Conservation (phyloP, 2,329 filamentous ascomycete species). For the Xylaria sp. region DNA sequence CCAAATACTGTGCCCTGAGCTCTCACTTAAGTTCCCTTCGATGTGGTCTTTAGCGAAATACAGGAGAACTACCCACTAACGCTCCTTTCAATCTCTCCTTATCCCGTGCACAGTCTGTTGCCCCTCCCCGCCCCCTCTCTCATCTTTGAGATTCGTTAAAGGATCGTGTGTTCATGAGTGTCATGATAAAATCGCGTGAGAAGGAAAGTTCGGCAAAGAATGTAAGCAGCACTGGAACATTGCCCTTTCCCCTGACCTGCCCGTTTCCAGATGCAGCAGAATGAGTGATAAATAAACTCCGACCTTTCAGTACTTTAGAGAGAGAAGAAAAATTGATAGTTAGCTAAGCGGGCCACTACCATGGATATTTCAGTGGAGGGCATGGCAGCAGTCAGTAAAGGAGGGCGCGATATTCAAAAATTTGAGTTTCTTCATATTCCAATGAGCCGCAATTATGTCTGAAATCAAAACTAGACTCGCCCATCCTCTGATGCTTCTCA, state of each 20-base stretch:
- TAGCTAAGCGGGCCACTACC: constrained; percentile 26
- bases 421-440: constrained; percentile 4
- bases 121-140: not conserved
- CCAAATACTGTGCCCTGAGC: not conserved
- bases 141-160: constrained; percentile 25
- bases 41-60: constrained; percentile 4
- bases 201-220: constrained; percentile 29
- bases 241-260: not conserved
- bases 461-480: not conserved
- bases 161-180: constrained; percentile 39
- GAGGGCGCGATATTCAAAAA: constrained; percentile 23
- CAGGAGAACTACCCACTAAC: not conserved
- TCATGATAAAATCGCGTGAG: constrained; percentile 28
- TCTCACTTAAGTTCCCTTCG: not conserved
- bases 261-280: not conserved
- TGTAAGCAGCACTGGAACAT: constrained; percentile 21
- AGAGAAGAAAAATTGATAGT: constrained; percentile 18
- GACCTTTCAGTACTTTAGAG: constrained; percentile 10
- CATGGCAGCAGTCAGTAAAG: constrained; percentile 19
- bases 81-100: not conserved
- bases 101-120: not conserved
- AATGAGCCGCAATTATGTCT: not conserved
- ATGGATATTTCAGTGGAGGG: not conserved
- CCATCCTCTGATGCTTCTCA: constrained; percentile 10
- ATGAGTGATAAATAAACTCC: not conserved